Percentiles rank a stretch among this genome's conserved stretches.
Evolutionary conservation across 192 early-diverging fungal species (phyloP).

Genomic region (Coemansia sp.): DNA sequence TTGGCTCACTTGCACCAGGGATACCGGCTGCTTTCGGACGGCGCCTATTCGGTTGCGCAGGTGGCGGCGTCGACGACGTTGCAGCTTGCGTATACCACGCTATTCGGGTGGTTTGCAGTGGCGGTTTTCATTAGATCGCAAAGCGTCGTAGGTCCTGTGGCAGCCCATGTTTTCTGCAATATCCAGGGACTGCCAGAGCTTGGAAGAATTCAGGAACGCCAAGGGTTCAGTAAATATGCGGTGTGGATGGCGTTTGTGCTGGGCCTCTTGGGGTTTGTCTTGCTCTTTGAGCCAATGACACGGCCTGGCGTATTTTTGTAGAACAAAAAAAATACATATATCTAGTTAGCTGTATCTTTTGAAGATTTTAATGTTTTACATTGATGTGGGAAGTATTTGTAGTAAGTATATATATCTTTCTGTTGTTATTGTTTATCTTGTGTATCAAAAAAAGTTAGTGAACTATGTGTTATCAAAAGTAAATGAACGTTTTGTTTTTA

Average conservation of each 20-base stretch:
- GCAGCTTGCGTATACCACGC: constrained; percentile 40
- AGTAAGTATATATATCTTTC: neutral
- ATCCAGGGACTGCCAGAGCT: constrained; percentile 32
- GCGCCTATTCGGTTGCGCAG: neutral
- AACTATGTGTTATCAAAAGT: neutral
- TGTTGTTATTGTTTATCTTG: neutral
- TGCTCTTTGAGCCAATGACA: constrained; percentile 51
- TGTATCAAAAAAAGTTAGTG: too few species aligned
- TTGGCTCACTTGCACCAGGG: constrained; percentile 46
- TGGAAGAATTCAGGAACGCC: neutral
- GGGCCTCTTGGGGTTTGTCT: constrained; percentile 16
- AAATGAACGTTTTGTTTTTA: neutral
- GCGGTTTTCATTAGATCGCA: constrained; percentile 24
- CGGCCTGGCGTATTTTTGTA: constrained; percentile 24
- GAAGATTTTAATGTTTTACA: neutral
- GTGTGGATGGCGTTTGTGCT: constrained; percentile 31
- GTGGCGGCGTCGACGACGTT: constrained; percentile 5
- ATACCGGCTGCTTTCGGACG: neutral
- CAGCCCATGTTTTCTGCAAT: constrained; percentile 39
- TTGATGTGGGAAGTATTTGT: neutral
- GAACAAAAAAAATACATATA: neutral
- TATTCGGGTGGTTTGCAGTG: constrained; percentile 48
- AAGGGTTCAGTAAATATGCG: constrained; percentile 5
- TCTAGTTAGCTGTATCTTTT: constrained; percentile 1
- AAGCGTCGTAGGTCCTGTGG: constrained; percentile 26